A percentile compares a stretch with the other conserved stretches of the same genome.
Conservation (phyloP, 1,284 basidiomycete species). For the Tilletia walkeri region DNA sequence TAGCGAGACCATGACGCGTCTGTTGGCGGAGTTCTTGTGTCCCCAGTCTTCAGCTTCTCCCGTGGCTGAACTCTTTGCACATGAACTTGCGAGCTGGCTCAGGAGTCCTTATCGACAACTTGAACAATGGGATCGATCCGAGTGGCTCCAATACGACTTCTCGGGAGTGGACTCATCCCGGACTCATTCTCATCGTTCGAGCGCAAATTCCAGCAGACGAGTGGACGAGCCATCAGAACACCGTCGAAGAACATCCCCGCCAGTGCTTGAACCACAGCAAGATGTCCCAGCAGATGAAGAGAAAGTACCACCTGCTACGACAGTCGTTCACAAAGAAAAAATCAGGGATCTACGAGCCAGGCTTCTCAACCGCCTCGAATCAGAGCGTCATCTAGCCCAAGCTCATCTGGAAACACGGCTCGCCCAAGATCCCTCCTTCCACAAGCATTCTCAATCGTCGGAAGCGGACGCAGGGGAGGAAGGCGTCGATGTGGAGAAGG, state of each 20-base stretch:
- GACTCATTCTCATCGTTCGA: neutral
- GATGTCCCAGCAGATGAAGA: too few species aligned
- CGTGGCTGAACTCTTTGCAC: conserved; percentile 5
- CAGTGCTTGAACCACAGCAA: too few species aligned
- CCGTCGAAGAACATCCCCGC: too few species aligned
- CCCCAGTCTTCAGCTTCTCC: neutral
- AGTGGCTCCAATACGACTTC: conserved; percentile 12
- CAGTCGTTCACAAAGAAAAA: neutral
- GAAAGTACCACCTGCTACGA: too few species aligned
- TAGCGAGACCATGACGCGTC: neutral
- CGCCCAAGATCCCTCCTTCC: neutral
- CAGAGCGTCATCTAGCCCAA: neutral
- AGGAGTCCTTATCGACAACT: conserved; percentile 12
- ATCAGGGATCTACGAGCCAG: neutral
- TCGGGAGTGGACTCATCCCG: neutral
- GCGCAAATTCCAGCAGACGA: neutral
- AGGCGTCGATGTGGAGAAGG: neutral
- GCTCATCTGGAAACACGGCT: neutral
- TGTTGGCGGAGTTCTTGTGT: conserved; percentile 7
- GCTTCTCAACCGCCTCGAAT: neutral
- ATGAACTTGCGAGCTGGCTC: conserved; percentile 3
- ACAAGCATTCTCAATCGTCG: too few species aligned
- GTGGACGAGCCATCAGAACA: neutral
- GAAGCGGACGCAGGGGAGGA: neutral
- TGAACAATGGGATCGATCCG: conserved; percentile 10